phyloP scores from a whole-genome alignment of 495 filamentous ascomycete species.

The Neurospora sp. region DNA sequence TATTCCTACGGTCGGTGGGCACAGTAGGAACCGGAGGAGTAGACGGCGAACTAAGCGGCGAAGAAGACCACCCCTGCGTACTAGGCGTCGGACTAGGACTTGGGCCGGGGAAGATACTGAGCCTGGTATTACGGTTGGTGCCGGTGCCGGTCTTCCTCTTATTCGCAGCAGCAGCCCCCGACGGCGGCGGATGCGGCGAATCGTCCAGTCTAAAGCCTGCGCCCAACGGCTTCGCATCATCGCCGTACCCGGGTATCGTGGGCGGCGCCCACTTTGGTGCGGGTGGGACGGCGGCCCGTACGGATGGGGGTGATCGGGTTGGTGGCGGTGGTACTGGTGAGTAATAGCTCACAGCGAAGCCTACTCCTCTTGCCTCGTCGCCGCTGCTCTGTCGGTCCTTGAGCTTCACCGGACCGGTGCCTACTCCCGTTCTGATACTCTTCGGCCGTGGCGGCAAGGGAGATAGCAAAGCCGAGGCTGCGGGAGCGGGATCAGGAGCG shows the following conservation, averaged over 20 bases:
- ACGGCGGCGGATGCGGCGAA: background rate
- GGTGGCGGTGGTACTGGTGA: background rate
- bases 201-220: background rate
- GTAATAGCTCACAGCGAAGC: background rate
- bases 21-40: background rate
- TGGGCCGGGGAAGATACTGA: background rate
- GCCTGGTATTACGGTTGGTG: background rate
- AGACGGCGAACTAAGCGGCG: background rate
- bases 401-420: background rate
- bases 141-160: background rate
- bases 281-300: background rate
- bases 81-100: background rate
- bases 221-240: background rate
- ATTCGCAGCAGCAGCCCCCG: background rate
- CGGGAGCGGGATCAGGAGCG: background rate
- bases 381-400: background rate
- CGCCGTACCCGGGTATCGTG: background rate
- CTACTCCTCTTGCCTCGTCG: background rate
- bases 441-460: background rate
- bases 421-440: background rate
- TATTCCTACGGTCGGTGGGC: background rate
- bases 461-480: background rate
- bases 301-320: background rate
- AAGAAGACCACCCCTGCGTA: background rate
- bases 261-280: background rate